These are phyloP conservation scores for Apophysomyces sp. DNA, from an alignment of 371 early-diverging fungal genomes.

Conservation along the genomic window DNA sequence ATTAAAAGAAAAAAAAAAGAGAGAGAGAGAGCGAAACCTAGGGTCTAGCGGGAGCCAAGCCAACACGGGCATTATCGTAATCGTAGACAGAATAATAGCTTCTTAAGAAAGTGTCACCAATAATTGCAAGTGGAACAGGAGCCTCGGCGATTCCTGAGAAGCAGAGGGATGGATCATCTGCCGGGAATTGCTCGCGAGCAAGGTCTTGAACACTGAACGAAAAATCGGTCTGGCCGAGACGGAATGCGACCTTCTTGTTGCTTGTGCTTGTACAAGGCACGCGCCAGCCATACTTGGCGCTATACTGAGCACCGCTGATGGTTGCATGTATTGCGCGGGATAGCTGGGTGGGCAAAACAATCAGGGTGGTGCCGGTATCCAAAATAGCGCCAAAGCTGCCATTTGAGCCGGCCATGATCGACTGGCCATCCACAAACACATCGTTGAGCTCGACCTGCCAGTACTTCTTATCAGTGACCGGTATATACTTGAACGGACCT, in stretches of 20 bases:
- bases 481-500: constrained; percentile 46
- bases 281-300: constrained; percentile 37
- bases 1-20: neutral
- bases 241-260: constrained; percentile 11
- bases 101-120: constrained; percentile 38
- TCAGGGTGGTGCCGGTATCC: constrained; percentile 38
- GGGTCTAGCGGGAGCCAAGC: constrained; percentile 23
- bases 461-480: constrained; percentile 36
- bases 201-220: constrained; percentile 9
- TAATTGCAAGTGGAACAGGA: constrained; percentile 19
- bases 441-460: constrained; percentile 52
- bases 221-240: constrained; percentile 20
- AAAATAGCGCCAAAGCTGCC: constrained; percentile 21
- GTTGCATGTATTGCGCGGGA: constrained; percentile 35
- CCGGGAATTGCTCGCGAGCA: constrained; percentile 21
- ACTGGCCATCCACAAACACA: constrained; percentile 26
- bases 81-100: constrained; percentile 33
- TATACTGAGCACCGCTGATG: constrained; percentile 38
- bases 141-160: constrained; percentile 39
- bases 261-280: constrained; percentile 26
- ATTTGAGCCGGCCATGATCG: neutral
- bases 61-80: constrained; percentile 20
- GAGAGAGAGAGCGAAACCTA: neutral
- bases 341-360: constrained; percentile 30
- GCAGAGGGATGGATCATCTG: constrained; percentile 16